Evolutionary conservation across 31 red algal species (phyloP), one percentile per base, ranked within the genome.

Genomic region (Odonthalia washingtoniensis): DNA sequence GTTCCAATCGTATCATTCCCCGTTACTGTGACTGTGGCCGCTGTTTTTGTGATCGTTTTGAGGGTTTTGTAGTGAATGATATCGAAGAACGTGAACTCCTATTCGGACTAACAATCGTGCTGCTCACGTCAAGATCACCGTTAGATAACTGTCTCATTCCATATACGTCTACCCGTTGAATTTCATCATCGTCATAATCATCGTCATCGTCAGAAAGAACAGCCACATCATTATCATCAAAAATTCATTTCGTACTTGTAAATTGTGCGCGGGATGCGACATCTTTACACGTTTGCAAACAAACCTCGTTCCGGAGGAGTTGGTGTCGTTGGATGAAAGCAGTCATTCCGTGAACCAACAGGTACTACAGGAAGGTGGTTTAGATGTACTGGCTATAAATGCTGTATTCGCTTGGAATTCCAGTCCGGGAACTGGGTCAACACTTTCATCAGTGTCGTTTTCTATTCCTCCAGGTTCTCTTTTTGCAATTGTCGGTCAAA

Each of bases 371-470:
- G 68, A 41, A 0, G 74, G 80, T 21, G 72, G 85, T 33, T 34
- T 92, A 44, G 90, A 92, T 62, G 46, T 92, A 38, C 41, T 65
- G 26, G 63, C 90, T n/a, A 42, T 85, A 33, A 76, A 91, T 74
- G 95, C 95, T 26, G 67, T 90, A 26, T 92, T 93, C 41, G 61
- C 95, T 12, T 96, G 95, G 95, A 90, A 96, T 78, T 67, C 83
- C 40, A 74, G 65, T 44, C 80, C 81, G 18, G 39, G 61, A 42
- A 65, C 31, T 52, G 80, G 40, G 31, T 76, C 90, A 34, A 93
- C 86, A 28, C 74, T 97, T 27, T 86, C 88, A n/a, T 81, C 76
- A 40, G 76, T 93, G 32, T 80, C 90, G 39, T 85, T 97, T 49
- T 70, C 72, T 44, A 78, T 98, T 52, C 77, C 86, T n/a, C 52